Conservation (phyloP, 768 basidiomycete genomes). For the Termitomyces sp. region DNA sequence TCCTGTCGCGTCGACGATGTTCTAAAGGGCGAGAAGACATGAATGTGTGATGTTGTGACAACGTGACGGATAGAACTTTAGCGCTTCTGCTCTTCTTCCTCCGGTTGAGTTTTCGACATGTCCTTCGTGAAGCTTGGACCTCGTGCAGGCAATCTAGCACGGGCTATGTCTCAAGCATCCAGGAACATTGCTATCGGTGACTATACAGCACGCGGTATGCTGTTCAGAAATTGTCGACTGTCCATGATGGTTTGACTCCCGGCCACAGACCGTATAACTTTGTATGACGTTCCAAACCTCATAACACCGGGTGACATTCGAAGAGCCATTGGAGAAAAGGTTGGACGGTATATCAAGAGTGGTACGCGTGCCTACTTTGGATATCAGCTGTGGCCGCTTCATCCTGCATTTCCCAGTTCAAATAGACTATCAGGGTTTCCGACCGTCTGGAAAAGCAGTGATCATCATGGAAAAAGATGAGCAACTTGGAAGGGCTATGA, state of each 20-base stretch:
- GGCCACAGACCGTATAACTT: slow-evolving; percentile 4
- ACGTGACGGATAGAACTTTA: slow-evolving; percentile 10
- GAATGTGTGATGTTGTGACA: slow-evolving; percentile 10
- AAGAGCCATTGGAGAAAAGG: slow-evolving; percentile 5
- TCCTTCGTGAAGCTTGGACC: slow-evolving; percentile 2
- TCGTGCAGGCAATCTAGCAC: slow-evolving; percentile 1
- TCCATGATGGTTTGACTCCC: neutral
- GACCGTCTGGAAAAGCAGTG: slow-evolving; percentile 52
- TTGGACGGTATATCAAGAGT: slow-evolving; percentile 16
- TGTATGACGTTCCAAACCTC: slow-evolving; percentile 7
- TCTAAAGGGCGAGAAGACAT: slow-evolving; percentile 55
- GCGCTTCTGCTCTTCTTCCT: neutral
- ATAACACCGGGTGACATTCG: slow-evolving; percentile 9
- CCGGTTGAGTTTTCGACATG: neutral
- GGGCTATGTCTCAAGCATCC: neutral
- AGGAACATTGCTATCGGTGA: neutral
- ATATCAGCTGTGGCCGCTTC: neutral
- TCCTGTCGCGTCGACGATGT: slow-evolving; percentile 52
- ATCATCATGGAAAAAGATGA: slow-evolving; percentile 48
- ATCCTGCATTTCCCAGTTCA: slow-evolving; percentile 33
- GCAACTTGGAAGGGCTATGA: slow-evolving; percentile 33
- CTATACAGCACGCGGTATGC: neutral
- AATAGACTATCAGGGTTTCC: slow-evolving; percentile 54
- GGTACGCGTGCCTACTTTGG: slow-evolving; percentile 23
- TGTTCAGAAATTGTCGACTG: neutral